These are phyloP conservation scores for Pseudocercospora vitis DNA, from an alignment of 2,329 filamentous ascomycete species.

Conservation along the genomic window DNA sequence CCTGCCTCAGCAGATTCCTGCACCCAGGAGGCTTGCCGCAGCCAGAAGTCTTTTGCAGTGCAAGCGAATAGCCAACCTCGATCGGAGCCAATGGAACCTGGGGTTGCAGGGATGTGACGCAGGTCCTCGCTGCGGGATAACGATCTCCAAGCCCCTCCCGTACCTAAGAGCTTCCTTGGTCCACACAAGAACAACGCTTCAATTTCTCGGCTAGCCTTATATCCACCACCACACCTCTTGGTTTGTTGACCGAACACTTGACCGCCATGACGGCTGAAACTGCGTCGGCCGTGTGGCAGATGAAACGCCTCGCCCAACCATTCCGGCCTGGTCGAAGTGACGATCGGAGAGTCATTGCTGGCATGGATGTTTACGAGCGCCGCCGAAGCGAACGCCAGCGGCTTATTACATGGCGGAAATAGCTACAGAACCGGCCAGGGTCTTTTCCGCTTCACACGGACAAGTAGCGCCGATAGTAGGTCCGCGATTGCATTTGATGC, in stretches of 20 bases:
- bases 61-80: slow-evolving; percentile 1
- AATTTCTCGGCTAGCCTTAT: slow-evolving; percentile 4
- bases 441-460: background rate
- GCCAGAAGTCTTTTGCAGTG: background rate
- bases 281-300: background rate
- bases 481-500: no score
- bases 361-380: background rate
- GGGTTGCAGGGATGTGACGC: slow-evolving; percentile 5
- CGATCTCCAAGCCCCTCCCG: slow-evolving; percentile 4
- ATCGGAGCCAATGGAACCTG: background rate
- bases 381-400: background rate
- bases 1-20: slow-evolving; percentile 4
- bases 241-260: background rate
- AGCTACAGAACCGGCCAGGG: background rate
- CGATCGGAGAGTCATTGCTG: no score
- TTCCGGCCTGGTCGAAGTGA: background rate
- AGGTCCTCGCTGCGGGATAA: background rate
- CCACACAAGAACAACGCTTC: slow-evolving; percentile 3
- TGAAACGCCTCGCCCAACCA: background rate
- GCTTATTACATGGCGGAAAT: background rate
- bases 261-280: background rate
- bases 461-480: background rate
- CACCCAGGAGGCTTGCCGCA: background rate
- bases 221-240: background rate
- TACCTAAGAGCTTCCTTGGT: background rate